These are phyloP conservation scores for Kentomonas sorsogonicus DNA, from an alignment of 208 protist species.

Conservation along the genomic window DNA sequence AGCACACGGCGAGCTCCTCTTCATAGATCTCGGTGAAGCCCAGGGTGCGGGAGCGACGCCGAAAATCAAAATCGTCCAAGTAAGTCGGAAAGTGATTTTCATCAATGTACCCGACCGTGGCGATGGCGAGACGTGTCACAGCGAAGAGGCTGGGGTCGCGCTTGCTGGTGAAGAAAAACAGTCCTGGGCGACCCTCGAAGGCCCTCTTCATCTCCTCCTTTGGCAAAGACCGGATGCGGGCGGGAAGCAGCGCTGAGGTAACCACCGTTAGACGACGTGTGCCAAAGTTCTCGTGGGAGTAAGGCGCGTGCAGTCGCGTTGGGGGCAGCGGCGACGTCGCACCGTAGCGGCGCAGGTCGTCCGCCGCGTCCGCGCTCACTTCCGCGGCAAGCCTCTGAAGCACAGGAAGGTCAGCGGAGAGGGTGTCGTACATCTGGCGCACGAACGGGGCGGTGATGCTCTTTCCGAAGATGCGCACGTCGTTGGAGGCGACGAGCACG, in stretches of 20 bases:
- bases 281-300: too few relatives aligned
- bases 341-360: slow-evolving; percentile 5
- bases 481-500: slow-evolving; percentile 25
- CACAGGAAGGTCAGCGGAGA: slow-evolving; percentile 19
- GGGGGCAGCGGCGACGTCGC: too few relatives aligned
- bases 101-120: slow-evolving; percentile 44
- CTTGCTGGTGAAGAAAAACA: slow-evolving; percentile 22
- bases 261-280: too few relatives aligned
- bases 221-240: slow-evolving; percentile 30
- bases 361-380: slow-evolving; percentile 19
- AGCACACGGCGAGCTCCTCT: background rate
- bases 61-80: slow-evolving; percentile 42
- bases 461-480: slow-evolving; percentile 16
- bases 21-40: slow-evolving; percentile 28
- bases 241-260: slow-evolving; percentile 41
- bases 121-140: slow-evolving; percentile 33
- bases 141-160: slow-evolving; percentile 18
- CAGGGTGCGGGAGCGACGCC: slow-evolving; percentile 22
- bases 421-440: slow-evolving; percentile 15
- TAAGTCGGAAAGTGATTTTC: slow-evolving; percentile 47
- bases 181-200: slow-evolving; percentile 6
- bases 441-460: slow-evolving; percentile 7
- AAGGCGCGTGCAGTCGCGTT: too few relatives aligned
- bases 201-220: background rate
- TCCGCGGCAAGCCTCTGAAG: too few relatives aligned